These are phyloP conservation scores for Exophiala lecanii-corni DNA, from an alignment of 2,329 filamentous ascomycete species.

Conservation along the genomic window DNA sequence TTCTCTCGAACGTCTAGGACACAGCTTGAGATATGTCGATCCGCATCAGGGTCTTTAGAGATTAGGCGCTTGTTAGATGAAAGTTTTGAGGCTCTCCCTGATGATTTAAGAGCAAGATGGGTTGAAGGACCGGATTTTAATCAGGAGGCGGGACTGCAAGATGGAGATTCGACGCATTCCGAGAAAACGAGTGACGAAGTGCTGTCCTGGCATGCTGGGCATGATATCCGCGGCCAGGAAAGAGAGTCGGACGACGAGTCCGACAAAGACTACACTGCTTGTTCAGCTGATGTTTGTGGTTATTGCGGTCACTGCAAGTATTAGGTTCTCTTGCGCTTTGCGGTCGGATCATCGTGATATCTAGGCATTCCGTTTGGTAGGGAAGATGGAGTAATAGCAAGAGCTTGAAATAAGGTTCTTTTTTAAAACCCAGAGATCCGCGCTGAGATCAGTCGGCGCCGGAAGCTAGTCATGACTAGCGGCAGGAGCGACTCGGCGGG, in stretches of 20 bases:
- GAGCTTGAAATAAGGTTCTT: too few species aligned
- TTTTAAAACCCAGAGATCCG: too few species aligned
- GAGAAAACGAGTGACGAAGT: background rate
- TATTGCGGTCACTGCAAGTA: conserved; percentile 15
- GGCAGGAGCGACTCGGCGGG: too few species aligned
- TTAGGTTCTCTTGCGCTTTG: too few species aligned
- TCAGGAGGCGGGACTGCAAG: background rate
- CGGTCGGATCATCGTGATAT: too few species aligned
- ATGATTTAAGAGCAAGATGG: conserved; percentile 8
- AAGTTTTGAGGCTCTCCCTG: conserved; percentile 6
- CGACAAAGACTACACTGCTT: conserved; percentile 9
- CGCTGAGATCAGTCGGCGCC: too few species aligned
- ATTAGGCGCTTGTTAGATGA: conserved; percentile 7
- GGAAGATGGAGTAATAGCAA: too few species aligned
- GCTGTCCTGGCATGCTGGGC: background rate
- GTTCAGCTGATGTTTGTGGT: conserved; percentile 7
- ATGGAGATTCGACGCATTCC: background rate
- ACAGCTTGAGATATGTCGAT: conserved; percentile 33
- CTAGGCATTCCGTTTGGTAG: too few species aligned
- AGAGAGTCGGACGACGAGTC: conserved; percentile 6
- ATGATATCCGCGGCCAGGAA: background rate
- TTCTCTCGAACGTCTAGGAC: conserved; percentile 25
- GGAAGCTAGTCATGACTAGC: too few species aligned
- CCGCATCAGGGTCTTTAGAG: conserved; percentile 1
- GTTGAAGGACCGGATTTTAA: background rate